These are phyloP conservation scores for Mycena alexandri DNA, from an alignment of 768 basidiomycete genomes.

Conservation along the genomic window DNA sequence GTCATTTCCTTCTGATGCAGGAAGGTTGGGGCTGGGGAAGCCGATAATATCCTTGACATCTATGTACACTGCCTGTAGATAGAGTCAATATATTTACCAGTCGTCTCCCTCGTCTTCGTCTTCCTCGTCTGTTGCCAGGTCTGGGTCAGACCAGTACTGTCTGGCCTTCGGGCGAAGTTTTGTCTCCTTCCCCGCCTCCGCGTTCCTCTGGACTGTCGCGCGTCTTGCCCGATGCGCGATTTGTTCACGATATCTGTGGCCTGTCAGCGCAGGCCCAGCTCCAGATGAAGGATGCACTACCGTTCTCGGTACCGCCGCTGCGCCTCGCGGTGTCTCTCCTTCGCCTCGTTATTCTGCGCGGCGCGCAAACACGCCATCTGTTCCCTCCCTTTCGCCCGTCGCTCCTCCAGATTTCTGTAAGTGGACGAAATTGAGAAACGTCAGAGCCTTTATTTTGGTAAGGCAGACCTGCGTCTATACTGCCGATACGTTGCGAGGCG, in stretches of 20 bases:
- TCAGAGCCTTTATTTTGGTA: background rate
- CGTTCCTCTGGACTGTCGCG: background rate
- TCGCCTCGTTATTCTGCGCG: too few relatives aligned
- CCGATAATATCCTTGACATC: too few relatives aligned
- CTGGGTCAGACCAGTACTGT: constrained; percentile 13
- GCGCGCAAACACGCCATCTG: background rate
- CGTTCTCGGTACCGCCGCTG: background rate
- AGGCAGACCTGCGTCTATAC: background rate
- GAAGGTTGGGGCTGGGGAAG: too few relatives aligned
- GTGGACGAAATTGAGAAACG: too few relatives aligned
- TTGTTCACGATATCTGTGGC: constrained; percentile 4
- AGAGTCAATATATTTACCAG: background rate
- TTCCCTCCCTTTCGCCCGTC: background rate
- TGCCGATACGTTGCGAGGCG: background rate
- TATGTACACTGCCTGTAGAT: background rate
- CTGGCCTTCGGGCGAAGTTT: constrained; percentile 5
- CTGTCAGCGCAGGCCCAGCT: background rate
- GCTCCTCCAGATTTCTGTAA: background rate
- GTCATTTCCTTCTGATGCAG: too few relatives aligned
- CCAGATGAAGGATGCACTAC: too few relatives aligned
- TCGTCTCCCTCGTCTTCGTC: too few relatives aligned
- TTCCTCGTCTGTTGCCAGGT: background rate
- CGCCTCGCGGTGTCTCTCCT: background rate
- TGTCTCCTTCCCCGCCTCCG: background rate
- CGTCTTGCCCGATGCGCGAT: constrained; percentile 9